Conservation (phyloP, 345 rosid genomes). For the Hibiscus trionum region DNA sequence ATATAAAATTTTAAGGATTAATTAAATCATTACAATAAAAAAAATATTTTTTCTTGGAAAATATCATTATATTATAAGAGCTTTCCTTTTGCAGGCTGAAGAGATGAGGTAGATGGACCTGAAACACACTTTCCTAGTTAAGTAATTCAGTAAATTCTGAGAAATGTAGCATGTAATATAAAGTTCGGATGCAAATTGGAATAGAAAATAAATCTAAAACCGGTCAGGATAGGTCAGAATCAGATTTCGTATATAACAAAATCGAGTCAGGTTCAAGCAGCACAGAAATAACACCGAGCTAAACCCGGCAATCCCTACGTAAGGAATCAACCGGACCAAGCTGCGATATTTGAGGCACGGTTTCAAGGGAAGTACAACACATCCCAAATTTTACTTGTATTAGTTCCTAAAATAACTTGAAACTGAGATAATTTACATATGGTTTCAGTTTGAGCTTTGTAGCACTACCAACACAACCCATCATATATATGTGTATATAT, state of each 20-base stretch:
- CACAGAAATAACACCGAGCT: not conserved
- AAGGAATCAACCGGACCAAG: not conserved
- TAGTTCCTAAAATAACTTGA: not conserved
- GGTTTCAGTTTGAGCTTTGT: not conserved
- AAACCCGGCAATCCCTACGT: not conserved
- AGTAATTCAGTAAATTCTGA: not conserved
- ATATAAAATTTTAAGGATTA: too few species aligned
- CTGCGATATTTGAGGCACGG: not conserved
- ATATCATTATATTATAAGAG: too few species aligned
- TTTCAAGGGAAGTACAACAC: not conserved
- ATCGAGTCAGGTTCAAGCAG: not conserved
- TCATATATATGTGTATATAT: slow-evolving; percentile 6
- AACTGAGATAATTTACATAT: not conserved
- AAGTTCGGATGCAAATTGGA: not conserved
- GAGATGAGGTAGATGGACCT: not conserved
- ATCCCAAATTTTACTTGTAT: not conserved
- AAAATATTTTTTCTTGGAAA: too few species aligned
- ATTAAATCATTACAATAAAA: too few species aligned
- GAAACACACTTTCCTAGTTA: not conserved
- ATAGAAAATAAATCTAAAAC: not conserved
- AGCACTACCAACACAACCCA: slow-evolving; percentile 7
- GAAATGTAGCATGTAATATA: not conserved
- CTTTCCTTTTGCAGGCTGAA: not conserved
- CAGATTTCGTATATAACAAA: not conserved
- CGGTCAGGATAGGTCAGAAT: not conserved